Conservation (phyloP, 306 rosid genomes). For the Rubus parviflorus region DNA sequence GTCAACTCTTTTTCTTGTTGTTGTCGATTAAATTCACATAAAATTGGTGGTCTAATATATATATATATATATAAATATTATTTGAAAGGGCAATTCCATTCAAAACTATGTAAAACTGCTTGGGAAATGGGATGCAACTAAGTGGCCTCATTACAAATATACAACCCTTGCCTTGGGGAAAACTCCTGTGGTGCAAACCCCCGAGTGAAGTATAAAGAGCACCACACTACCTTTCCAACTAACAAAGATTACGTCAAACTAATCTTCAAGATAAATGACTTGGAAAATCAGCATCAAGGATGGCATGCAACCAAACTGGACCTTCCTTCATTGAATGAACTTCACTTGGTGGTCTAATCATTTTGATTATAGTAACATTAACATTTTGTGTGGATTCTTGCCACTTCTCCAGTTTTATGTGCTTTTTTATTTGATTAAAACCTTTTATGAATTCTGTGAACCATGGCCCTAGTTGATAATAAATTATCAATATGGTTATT, state of each 20-base stretch:
- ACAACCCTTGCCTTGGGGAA: neutral
- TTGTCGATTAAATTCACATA: neutral
- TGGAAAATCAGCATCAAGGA: neutral
- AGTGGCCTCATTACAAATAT: neutral
- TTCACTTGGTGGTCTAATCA: neutral
- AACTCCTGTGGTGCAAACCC: too few species aligned
- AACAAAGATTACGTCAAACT: neutral
- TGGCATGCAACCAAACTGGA: neutral
- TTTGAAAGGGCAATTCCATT: neutral
- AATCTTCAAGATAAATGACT: neutral
- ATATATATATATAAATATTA: too few species aligned
- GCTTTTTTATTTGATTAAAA: neutral
- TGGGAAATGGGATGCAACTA: neutral
- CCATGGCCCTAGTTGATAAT: neutral
- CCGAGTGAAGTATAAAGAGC: too few species aligned
- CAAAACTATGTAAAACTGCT: neutral
- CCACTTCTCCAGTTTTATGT: neutral
- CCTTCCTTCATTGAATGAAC: neutral
- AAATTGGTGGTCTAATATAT: too few species aligned
- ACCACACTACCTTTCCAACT: neutral
- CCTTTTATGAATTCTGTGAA: neutral
- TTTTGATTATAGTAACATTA: neutral
- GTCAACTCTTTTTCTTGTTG: too few species aligned
- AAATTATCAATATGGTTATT: neutral
- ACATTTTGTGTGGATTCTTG: conserved; percentile 9